Percentiles rank a stretch among this genome's conserved stretches.
phyloP scores from a whole-genome alignment of 2,329 filamentous ascomycete genomes.

The Fusarium citri region DNA sequence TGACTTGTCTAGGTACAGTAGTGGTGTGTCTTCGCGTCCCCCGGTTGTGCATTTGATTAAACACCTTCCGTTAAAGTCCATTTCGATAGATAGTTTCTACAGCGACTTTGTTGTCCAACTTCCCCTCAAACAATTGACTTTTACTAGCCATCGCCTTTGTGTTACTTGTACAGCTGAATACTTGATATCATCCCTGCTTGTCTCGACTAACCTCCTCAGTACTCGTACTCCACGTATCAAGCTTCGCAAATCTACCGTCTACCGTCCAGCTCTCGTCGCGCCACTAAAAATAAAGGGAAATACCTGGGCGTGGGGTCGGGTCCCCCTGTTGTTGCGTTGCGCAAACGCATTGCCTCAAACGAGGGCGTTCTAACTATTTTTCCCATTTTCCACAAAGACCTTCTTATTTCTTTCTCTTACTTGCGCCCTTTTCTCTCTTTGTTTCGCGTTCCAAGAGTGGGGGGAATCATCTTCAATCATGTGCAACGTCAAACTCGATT shows the following conservation, averaged over 20 bases:
- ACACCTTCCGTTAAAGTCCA: constrained; percentile 5
- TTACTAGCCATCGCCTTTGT: neutral
- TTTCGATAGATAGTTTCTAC: constrained; percentile 5
- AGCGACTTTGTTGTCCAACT: constrained; percentile 14
- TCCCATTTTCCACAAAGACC: neutral
- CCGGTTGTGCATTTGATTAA: constrained; percentile 13
- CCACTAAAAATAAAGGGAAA: constrained; percentile 38
- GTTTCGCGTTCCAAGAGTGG: constrained; percentile 4
- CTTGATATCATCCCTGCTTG: constrained; percentile 15
- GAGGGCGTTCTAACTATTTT: constrained; percentile 17
- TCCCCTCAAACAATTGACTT: neutral
- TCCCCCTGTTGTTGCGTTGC: constrained; percentile 31
- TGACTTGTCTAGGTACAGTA: neutral
- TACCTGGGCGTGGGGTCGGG: constrained; percentile 26
- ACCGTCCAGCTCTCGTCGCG: constrained; percentile 19
- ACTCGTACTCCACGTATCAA: constrained; percentile 19
- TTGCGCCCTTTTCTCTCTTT: neutral
- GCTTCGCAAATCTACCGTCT: constrained; percentile 17
- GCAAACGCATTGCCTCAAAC: constrained; percentile 31
- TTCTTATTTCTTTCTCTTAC: neutral
- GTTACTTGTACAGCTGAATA: neutral
- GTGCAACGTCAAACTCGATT: constrained; percentile 33
- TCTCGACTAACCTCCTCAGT: constrained; percentile 25
- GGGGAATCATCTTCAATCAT: constrained; percentile 26
- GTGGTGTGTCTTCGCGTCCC: constrained; percentile 3